These are phyloP conservation scores for Fusarium phyllophilum DNA, from an alignment of 2,329 filamentous ascomycete genomes.

Conservation along the genomic window DNA sequence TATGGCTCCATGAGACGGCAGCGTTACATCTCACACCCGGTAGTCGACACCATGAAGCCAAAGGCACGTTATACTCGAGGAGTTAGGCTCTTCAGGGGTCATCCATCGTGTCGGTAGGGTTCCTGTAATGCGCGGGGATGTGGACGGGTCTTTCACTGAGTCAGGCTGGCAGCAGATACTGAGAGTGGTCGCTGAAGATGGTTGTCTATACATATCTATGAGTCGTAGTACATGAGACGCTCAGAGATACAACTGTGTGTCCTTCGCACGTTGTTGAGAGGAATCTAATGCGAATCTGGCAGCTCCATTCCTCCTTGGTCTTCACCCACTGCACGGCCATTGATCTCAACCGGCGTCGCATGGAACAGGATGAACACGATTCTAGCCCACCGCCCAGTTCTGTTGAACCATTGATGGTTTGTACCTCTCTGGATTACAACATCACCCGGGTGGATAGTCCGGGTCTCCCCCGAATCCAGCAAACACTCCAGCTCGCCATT, in stretches of 20 bases:
- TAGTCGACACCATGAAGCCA: not conserved
- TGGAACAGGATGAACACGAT: not conserved
- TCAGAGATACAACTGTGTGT: no score
- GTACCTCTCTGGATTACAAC: slow-evolving; percentile 16
- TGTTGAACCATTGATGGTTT: slow-evolving; percentile 20
- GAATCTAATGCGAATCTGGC: not conserved
- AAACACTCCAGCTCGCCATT: slow-evolving; percentile 13
- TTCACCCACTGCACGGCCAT: not conserved
- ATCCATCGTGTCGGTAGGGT: not conserved
- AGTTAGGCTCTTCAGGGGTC: not conserved
- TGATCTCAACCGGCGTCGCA: not conserved
- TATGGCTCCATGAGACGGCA: not conserved
- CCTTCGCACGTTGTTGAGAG: no score
- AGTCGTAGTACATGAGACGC: rapidly evolving
- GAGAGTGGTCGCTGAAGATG: not conserved
- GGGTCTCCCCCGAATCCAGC: slow-evolving; percentile 9
- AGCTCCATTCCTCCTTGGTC: not conserved
- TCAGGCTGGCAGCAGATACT: not conserved
- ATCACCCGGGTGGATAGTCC: not conserved
- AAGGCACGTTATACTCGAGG: not conserved
- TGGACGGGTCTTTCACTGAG: not conserved
- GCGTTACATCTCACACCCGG: not conserved
- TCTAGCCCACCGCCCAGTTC: not conserved
- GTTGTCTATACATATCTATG: no score
- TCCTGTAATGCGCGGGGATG: not conserved